A percentile compares a stretch with the other conserved stretches of the same genome.
phyloP scores from a whole-genome alignment of 2,329 filamentous ascomycete species.

The Aspergillus latus region DNA sequence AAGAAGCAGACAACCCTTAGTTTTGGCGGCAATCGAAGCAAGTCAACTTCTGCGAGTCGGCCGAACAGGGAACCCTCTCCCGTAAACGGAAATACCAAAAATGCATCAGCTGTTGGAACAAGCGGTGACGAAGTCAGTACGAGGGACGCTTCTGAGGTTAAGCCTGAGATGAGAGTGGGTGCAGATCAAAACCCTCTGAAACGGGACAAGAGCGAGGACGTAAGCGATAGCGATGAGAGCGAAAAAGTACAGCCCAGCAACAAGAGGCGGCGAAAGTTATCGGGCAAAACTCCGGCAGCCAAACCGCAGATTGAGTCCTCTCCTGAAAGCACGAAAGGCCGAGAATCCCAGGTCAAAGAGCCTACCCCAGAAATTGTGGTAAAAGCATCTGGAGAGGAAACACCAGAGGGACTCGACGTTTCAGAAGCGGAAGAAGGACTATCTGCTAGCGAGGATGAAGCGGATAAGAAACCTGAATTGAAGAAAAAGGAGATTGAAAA shows the following conservation, averaged over 20 bases:
- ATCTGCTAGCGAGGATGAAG: constrained; percentile 54
- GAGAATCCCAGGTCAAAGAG: constrained; percentile 21
- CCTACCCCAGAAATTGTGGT: constrained; percentile 28
- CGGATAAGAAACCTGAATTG: constrained; percentile 67
- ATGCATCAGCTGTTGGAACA: constrained; percentile 12
- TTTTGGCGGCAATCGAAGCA: constrained; percentile 62
- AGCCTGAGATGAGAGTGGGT: constrained; percentile 5
- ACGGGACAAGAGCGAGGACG: constrained; percentile 33
- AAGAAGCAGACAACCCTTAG: constrained; percentile 76
- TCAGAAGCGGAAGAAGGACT: constrained; percentile 35
- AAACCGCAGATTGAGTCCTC: constrained; percentile 24
- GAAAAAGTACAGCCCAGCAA: constrained; percentile 56
- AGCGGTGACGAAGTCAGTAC: constrained; percentile 15
- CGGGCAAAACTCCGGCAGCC: constrained; percentile 33
- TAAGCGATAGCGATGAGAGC: constrained; percentile 35
- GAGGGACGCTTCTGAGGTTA: constrained; percentile 16
- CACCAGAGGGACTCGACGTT: constrained; percentile 25
- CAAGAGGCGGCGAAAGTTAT: constrained; percentile 51
- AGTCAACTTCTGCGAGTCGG: constrained; percentile 29
- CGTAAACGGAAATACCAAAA: neutral
- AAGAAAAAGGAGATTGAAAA: constrained; percentile 76
- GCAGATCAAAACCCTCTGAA: constrained; percentile 17
- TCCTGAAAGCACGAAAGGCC: constrained; percentile 21
- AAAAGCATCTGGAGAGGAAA: constrained; percentile 50
- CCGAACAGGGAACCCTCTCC: constrained; percentile 26